phyloP scores from a whole-genome alignment of 805 yeast species.

The Hanseniaspora osmophila region DNA sequence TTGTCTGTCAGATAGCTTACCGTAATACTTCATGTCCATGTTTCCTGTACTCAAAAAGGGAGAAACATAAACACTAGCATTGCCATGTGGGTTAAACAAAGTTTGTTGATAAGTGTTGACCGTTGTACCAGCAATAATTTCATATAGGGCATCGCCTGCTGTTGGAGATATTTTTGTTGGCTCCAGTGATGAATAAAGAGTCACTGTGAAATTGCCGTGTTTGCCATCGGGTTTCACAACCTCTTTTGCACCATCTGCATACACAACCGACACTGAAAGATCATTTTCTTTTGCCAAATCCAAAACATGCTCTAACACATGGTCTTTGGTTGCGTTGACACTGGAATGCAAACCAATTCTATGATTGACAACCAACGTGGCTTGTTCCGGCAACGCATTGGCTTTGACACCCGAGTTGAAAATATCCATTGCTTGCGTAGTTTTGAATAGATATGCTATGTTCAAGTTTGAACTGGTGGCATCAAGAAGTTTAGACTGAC shows the following conservation, averaged over 20 bases:
- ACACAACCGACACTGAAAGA: conserved; percentile 5
- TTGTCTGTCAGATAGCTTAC: conserved; percentile 5
- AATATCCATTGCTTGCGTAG: conserved; percentile 45
- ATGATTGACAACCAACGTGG: conserved; percentile 33
- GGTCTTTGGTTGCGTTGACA: conserved; percentile 28
- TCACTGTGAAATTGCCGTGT: conserved; percentile 15
- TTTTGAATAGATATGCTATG: conserved; percentile 23
- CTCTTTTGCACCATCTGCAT: conserved; percentile 1
- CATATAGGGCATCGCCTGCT: conserved; percentile 31
- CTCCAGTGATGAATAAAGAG: conserved; percentile 21
- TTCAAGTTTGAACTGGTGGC: conserved; percentile 18
- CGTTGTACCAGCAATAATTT: conserved; percentile 42
- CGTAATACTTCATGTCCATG: conserved; percentile 6
- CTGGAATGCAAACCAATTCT: conserved; percentile 43
- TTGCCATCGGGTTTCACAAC: conserved; percentile 2
- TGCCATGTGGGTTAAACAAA: conserved; percentile 1
- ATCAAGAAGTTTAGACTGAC: conserved; percentile 9
- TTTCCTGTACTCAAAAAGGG: conserved; percentile 4
- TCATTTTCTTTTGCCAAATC: conserved; percentile 6
- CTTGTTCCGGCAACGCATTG: conserved; percentile 47
- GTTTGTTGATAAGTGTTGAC: conserved; percentile 42
- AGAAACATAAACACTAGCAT: neutral
- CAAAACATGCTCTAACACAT: conserved; percentile 15
- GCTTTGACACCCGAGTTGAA: conserved; percentile 44
- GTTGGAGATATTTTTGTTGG: conserved; percentile 41